Conservation (phyloP, 768 basidiomycete species). For the Chalciporus piperatus region DNA sequence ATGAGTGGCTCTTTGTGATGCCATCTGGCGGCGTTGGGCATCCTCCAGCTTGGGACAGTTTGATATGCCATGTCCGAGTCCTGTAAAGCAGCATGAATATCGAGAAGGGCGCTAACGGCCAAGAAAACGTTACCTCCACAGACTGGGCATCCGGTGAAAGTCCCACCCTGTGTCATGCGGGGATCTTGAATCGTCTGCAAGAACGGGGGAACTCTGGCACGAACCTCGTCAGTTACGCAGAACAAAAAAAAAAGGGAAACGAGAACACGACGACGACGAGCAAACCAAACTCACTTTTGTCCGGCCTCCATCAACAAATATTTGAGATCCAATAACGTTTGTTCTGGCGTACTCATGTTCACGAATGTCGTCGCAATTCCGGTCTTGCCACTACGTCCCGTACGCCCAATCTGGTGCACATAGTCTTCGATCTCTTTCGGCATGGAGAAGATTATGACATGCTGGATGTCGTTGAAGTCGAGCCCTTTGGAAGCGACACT, state of each 20-base stretch:
- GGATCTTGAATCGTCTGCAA: slow-evolving; percentile 88
- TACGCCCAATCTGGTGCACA: slow-evolving; percentile 98
- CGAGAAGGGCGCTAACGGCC: background rate
- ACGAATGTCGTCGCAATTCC: slow-evolving; percentile 99
- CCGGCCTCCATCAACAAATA: slow-evolving; percentile 96
- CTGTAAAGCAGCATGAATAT: slow-evolving; percentile 33
- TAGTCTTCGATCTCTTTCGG: slow-evolving; percentile 99
- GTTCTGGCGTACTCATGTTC: slow-evolving; percentile 96
- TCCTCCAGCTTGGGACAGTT: slow-evolving; percentile 98
- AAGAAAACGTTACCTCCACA: slow-evolving; percentile 70
- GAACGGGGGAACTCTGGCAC: slow-evolving; percentile 88
- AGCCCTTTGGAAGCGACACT: slow-evolving; percentile 97
- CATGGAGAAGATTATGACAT: slow-evolving; percentile 99
- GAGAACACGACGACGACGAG: no score
- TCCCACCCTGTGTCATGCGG: slow-evolving; percentile 71
- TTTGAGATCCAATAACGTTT: slow-evolving; percentile 94
- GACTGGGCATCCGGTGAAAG: slow-evolving; percentile 86
- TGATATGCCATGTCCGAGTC: slow-evolving; percentile 89
- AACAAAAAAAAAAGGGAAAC: background rate
- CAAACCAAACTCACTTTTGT: slow-evolving; percentile 71
- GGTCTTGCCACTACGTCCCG: slow-evolving; percentile 95
- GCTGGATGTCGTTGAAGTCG: slow-evolving; percentile 98
- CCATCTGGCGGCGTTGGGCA: slow-evolving; percentile 85
- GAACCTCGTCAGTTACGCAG: background rate
- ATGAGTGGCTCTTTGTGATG: slow-evolving; percentile 72